Evolutionary conservation across 345 rosid species (phyloP).

Genomic region (Heritiera fomes): DNA sequence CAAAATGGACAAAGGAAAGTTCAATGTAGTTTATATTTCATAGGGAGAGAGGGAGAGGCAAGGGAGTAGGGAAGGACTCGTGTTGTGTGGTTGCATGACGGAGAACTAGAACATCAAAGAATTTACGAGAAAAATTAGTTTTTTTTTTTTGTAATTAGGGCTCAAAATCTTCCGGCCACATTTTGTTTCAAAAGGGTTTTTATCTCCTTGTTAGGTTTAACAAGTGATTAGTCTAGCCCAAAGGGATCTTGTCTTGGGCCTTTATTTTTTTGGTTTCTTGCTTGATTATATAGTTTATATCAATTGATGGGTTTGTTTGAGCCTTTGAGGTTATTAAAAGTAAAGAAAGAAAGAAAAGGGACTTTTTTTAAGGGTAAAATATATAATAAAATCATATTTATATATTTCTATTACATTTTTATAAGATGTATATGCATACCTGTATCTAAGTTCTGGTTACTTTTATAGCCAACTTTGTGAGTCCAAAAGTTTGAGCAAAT

Average conservation of each 20-base stretch:
- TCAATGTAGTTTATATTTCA: not conserved
- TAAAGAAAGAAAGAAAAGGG: not conserved
- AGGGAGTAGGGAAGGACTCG: too few relatives aligned
- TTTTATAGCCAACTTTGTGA: not conserved
- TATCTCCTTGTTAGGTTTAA: not conserved
- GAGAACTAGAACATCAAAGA: not conserved
- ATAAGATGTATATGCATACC: not conserved
- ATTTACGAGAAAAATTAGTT: not conserved
- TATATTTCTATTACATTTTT: not conserved
- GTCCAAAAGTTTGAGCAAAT: not conserved
- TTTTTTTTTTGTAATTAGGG: not conserved
- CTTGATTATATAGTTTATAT: not conserved
- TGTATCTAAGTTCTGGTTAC: not conserved
- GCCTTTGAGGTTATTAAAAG: not conserved
- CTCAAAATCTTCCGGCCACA: not conserved
- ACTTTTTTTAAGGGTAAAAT: not conserved
- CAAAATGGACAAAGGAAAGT: not conserved
- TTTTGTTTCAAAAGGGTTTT: not conserved
- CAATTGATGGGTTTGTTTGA: not conserved
- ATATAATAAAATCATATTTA: not conserved
- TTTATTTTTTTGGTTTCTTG: not conserved
- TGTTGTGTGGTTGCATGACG: too few relatives aligned
- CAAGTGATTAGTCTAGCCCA: not conserved
- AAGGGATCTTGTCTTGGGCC: not conserved
- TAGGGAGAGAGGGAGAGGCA: too few relatives aligned